Conservation (phyloP, 441 rosid species). For the Populus hybrid region DNA sequence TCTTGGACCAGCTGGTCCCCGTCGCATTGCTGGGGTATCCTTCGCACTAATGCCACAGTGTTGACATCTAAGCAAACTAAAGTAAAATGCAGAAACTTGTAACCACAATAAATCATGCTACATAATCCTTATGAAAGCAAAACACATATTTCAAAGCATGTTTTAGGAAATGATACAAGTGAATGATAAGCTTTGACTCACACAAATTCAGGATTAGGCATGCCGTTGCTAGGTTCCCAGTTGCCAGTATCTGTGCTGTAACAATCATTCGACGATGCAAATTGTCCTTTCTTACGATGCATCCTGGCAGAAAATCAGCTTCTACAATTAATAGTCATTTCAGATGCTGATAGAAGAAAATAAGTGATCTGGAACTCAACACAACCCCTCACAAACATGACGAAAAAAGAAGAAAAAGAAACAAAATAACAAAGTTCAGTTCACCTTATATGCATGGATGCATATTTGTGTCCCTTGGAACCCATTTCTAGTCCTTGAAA, state of each 20-base stretch:
- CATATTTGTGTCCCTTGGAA: background rate
- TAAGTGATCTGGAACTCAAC: background rate
- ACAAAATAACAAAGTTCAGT: background rate
- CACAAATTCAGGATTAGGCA: constrained; percentile 34
- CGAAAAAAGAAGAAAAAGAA: background rate
- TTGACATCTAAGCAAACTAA: constrained; percentile 52
- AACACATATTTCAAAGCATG: constrained; percentile 3
- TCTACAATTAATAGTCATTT: background rate
- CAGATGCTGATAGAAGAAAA: background rate
- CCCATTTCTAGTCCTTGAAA: background rate
- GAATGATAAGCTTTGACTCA: constrained; percentile 25
- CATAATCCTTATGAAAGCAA: constrained; percentile 1
- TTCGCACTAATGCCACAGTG: constrained; percentile 78
- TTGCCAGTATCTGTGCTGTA: constrained; percentile 30
- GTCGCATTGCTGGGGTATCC: constrained; percentile 89
- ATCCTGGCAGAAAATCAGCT: constrained; percentile 36
- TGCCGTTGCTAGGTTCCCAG: constrained; percentile 32
- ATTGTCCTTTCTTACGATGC: constrained; percentile 56
- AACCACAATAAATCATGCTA: constrained; percentile 4
- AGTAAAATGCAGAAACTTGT: constrained; percentile 13
- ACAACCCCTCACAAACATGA: background rate
- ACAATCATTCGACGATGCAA: constrained; percentile 37
- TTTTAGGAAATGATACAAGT: constrained; percentile 12
- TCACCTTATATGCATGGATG: background rate
- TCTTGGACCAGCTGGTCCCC: constrained; percentile 90